Base-by-base conservation (phyloP, 768 basidiomycete species). In the Lactarius tabidus region DNA sequence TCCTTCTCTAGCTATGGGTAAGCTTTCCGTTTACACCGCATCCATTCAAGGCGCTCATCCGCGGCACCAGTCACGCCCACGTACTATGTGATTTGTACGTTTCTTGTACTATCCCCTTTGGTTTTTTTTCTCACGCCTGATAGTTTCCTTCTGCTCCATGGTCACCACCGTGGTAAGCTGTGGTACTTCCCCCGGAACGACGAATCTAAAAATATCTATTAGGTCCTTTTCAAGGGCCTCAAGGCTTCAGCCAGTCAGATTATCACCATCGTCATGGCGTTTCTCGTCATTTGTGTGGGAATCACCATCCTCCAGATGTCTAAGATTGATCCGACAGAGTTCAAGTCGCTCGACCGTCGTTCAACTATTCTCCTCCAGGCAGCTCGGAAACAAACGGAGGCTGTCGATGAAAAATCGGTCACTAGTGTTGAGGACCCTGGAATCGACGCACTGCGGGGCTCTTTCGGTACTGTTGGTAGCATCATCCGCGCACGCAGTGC, bases 231-330 rank as follows among this genome's bases (percentile, higher is more conserved):
- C 81, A 83, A 94, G 80, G 96, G 96, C 48, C 85, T 98, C 63
- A 80, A 88, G 55, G 89, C 95, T 2, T 81, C 87, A 2, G 86
- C 82, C 0, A 77, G 84, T 2, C 85, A 91, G 69, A 95, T 99
- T 60, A 82, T 98, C 58, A 97, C 95, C 2, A 83, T 98, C 63
- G 89, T 96, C 29, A 84, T 96, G 82, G 95, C 86, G 9, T 98
- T 99, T 81, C 76, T 97, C 67, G 86, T 90, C 64, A 95, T 95
- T 61, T 93, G 91, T 72, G 77, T 93, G 26, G 96, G 96, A 23
- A 98, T 98, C 74, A 91, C 90, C 35, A 87, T 99, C 68, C 86
- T 99, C 9, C 97, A 99, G 77, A 89, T 96, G 85, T 93, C 90
- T 74, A 93, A 93, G 78, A 85, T 98, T 69, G 96, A 99, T 73